Base-by-base conservation (phyloP, 1,284 basidiomycete species). In the Schizopora paradoxa region DNA sequence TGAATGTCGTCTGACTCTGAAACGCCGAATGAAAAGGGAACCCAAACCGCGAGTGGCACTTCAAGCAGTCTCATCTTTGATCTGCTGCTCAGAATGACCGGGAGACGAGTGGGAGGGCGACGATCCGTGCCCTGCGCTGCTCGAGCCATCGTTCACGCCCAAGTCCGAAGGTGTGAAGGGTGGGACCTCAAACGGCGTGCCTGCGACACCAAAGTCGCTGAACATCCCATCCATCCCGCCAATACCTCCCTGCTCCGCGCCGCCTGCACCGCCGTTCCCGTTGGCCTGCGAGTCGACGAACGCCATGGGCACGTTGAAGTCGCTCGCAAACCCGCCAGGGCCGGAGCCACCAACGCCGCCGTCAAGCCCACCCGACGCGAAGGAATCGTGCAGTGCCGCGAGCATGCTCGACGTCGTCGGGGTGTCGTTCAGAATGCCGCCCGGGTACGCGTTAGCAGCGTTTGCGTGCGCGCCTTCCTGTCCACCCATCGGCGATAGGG, bases 371-470 rank as follows among this genome's bases (percentile, higher is more conserved):
- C 74, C 74, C 31, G 72, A 53, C 8, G 76, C 70, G 66, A 85
- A 89, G 23, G 77, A 60, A 48, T 88, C 86, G 38, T 82, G 86
- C 52, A 90, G 69, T 6, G 85, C 86, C 37, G 86, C 86, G 52
- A 90, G 76, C 86, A 90, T 90, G 63, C 83, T 88, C 42, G 86
- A 86, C 22, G 86, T 89, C 18, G 87, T 90, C 10, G 86, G 86
- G 23, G 86, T 86, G 60, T 86, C 78, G 10, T 71, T 74, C 76
- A 88, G 77, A 54, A 75, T 58, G n/a, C n/a, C n/a, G n/a, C n/a
- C n/a, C n/a, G n/a, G n/a, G n/a, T n/a, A n/a, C n/a, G n/a, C n/a
- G n/a, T n/a, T n/a, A n/a, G n/a, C n/a, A n/a, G n/a, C n/a, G 43
- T 63, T 68, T 14, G 39, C 1, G 28, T 47, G 44, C 6, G 43